Base-by-base conservation (phyloP, 441 rosid species). In the Isatis lusitanica region DNA sequence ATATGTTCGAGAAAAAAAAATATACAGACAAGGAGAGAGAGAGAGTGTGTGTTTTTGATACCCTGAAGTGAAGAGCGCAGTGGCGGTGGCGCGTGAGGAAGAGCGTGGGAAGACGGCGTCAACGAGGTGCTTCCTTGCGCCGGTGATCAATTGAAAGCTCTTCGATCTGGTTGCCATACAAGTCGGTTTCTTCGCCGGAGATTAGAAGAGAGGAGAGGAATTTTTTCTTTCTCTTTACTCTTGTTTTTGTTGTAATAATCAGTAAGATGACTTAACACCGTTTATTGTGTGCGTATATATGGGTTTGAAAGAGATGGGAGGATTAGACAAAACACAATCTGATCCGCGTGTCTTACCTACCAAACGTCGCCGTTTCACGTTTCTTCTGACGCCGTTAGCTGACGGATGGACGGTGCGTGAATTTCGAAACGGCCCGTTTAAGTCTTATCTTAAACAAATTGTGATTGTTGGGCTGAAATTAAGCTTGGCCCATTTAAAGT, bases 81-180 rank as follows among this genome's bases (percentile, higher is more conserved):
- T 47, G 51, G 68, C 15, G 40, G 64, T 43, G 76, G 80, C 80
- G 73, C 48, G 77, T 38, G 58, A 61, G 38, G 71, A 68, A 63
- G 67, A 35, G 73, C 65, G 81, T 65, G 24, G 24, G 58, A 36
- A 13, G 46, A 69, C 66, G 78, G 74, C 81, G 74, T 77, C 74
- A 48, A 66, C 68, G 7, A 85, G 77, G 71, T 86, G 87, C 83
- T 86, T 89, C 80, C 76, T 87, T 70, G 86, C 74, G 57, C 53
- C 44, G 57, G 83, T 85, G 87, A 88, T 84, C 81, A 79, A 79
- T 52, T 72, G 82, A 79, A 69, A 68, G 55, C 83, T 83, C 83
- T 84, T 84, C 72, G 72, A 73, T 65, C 75, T 79, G 73, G 90
- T 85, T 71, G 87, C 91, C 88, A 85, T 91, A 74, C 80, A 78